Conservation (phyloP, 2,329 filamentous ascomycete species). For the Alternaria longipes region DNA sequence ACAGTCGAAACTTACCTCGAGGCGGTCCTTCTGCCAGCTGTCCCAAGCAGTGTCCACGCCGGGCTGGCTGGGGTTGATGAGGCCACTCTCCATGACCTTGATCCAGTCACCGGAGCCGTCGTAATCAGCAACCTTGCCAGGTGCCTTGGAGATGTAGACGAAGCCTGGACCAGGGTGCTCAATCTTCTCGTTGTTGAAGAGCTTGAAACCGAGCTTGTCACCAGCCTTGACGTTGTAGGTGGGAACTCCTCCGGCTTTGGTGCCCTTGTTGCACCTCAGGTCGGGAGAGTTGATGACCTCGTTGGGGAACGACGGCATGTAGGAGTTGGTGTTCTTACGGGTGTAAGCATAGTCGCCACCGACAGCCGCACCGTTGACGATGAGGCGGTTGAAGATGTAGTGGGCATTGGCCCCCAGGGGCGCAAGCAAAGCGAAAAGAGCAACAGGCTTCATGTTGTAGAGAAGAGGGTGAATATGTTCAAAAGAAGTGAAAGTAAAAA, state of each 20-base stretch:
- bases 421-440: constrained; percentile 39
- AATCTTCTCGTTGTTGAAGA: constrained; percentile 61
- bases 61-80: constrained; percentile 36
- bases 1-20: constrained; percentile 35
- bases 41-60: constrained; percentile 41
- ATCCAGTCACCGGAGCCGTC: constrained; percentile 67
- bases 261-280: constrained; percentile 50
- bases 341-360: constrained; percentile 48
- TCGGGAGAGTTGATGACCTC: constrained; percentile 47
- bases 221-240: constrained; percentile 55
- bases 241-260: constrained; percentile 42
- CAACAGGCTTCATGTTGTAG: constrained; percentile 42
- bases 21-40: constrained; percentile 53
- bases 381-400: constrained; percentile 51
- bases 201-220: constrained; percentile 61
- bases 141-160: constrained; percentile 57
- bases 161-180: constrained; percentile 51
- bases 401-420: constrained; percentile 40
- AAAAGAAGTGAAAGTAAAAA: constrained; percentile 19
- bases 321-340: constrained; percentile 50
- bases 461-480: constrained; percentile 16
- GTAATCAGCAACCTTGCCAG: constrained; percentile 73
- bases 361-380: constrained; percentile 43
- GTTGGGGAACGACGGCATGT: constrained; percentile 42
- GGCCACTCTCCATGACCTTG: constrained; percentile 47